These are phyloP conservation scores for Rhododendron ovatum DNA, from an alignment of 148 eudicot genomes.

Conservation along the genomic window DNA sequence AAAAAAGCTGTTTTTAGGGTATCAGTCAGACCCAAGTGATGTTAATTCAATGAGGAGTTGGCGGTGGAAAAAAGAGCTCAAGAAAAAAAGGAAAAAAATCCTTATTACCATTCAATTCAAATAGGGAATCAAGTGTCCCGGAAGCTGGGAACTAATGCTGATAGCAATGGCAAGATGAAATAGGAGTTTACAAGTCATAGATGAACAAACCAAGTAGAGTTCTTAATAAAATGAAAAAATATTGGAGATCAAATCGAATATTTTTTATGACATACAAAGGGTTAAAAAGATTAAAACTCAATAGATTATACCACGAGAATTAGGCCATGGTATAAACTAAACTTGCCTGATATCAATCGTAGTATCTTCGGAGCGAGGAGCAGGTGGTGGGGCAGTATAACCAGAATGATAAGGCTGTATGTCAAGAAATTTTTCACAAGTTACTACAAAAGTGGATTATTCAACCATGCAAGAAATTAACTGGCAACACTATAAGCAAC, in stretches of 20 bases:
- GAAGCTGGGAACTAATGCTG: not conserved
- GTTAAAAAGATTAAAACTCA: not conserved
- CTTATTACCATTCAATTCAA: not conserved
- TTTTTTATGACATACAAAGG: not conserved
- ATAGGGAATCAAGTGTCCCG: not conserved
- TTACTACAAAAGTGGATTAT: not conserved
- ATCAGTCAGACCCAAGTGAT: too few species aligned
- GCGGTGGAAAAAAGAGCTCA: too few species aligned
- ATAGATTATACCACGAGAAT: not conserved
- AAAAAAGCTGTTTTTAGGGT: not conserved
- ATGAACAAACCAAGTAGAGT: not conserved
- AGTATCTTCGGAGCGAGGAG: slow-evolving; percentile 49
- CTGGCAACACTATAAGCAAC: not conserved
- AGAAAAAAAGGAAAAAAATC: not conserved
- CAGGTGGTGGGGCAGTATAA: slow-evolving; percentile 73
- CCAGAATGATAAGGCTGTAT: slow-evolving; percentile 74
- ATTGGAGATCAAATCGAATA: not conserved
- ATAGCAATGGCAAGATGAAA: not conserved
- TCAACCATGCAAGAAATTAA: not conserved
- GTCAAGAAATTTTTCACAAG: slow-evolving; percentile 4
- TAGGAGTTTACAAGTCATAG: not conserved
- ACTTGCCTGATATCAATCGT: slow-evolving; percentile 72
- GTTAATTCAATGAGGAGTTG: too few species aligned
- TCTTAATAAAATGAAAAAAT: not conserved
- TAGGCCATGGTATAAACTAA: slow-evolving; percentile 1